Evolutionary conservation across 2,329 filamentous ascomycete species (phyloP).

Genomic region (Phyllosticta citrichinensis): DNA sequence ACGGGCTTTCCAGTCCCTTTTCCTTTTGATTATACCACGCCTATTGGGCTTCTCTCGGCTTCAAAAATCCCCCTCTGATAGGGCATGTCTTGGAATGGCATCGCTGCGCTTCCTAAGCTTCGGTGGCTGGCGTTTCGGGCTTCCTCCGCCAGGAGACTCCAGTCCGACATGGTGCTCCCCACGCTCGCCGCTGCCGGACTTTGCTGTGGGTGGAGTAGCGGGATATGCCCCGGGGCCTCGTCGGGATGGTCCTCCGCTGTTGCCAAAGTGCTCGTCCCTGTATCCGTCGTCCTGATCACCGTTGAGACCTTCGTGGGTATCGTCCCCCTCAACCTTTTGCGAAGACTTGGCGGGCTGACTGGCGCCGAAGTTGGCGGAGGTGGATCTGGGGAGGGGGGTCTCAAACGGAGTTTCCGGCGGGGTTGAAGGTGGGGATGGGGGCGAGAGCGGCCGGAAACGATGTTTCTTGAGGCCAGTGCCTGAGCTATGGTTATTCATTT

Average conservation of each 20-base stretch:
- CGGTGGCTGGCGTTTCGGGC: slow-evolving; percentile 10
- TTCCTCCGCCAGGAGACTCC: slow-evolving; percentile 9
- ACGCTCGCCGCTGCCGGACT: neutral
- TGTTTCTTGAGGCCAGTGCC: slow-evolving; percentile 1
- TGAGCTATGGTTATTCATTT: slow-evolving; percentile 10
- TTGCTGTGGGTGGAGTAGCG: slow-evolving; percentile 1
- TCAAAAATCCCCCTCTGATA: slow-evolving; percentile 6
- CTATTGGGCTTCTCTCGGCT: neutral
- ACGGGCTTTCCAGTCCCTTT: neutral
- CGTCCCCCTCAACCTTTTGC: neutral
- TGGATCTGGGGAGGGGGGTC: neutral
- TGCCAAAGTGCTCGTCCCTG: neutral
- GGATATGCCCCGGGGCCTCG: neutral
- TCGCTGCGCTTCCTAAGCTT: slow-evolving; percentile 9
- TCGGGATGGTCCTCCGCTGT: neutral
- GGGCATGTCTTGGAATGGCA: slow-evolving; percentile 1
- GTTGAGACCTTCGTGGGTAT: neutral
- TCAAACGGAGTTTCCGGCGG: slow-evolving; percentile 3
- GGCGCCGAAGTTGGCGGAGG: neutral
- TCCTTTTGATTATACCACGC: slow-evolving; percentile 1
- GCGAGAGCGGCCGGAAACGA: slow-evolving; percentile 6
- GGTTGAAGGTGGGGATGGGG: slow-evolving; percentile 6
- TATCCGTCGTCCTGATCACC: neutral
- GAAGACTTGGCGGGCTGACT: neutral
- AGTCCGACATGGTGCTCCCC: slow-evolving; percentile 1